Percentiles rank a stretch among this genome's conserved stretches.
Evolutionary conservation across 257 asterid species (phyloP).

Genomic region (Gentiana macrophylla): DNA sequence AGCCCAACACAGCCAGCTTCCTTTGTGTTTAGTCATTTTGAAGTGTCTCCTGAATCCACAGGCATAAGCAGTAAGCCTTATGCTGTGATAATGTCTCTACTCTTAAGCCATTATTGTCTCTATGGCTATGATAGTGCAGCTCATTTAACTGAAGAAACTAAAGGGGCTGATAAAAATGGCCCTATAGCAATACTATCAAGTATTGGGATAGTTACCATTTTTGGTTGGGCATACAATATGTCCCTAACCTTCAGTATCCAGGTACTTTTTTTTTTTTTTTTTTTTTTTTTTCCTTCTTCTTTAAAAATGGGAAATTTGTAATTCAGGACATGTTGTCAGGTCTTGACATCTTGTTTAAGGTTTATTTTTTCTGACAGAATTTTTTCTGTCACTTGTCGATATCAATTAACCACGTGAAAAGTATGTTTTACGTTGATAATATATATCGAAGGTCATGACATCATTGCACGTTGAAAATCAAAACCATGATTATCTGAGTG

Average conservation of each 20-base stretch:
- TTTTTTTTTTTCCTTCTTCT: no score
- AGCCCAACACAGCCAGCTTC: constrained; percentile 29
- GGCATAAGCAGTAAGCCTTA: constrained; percentile 32
- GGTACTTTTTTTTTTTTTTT: constrained; percentile 15
- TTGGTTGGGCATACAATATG: constrained; percentile 37
- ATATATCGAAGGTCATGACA: no score
- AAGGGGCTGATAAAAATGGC: constrained; percentile 38
- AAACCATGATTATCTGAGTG: no score
- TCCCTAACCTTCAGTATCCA: constrained; percentile 46
- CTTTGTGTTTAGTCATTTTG: constrained; percentile 30
- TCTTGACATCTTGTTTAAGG: no score
- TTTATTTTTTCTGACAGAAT: no score
- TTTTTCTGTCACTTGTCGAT: no score
- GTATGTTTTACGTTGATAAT: no score
- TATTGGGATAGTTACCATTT: constrained; percentile 29
- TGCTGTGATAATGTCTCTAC: constrained; percentile 26
- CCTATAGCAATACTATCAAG: constrained; percentile 40
- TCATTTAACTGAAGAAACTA: constrained; percentile 42
- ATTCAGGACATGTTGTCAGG: no score
- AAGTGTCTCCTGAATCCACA: constrained; percentile 21
- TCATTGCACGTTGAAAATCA: no score
- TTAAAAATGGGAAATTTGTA: no score
- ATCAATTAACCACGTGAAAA: no score
- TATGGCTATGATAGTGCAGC: constrained; percentile 45
- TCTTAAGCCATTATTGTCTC: constrained; percentile 29